Evolutionary conservation across 2,329 filamentous ascomycete species (phyloP).

Genomic region (Pseudocercospora pini-densiflorae): DNA sequence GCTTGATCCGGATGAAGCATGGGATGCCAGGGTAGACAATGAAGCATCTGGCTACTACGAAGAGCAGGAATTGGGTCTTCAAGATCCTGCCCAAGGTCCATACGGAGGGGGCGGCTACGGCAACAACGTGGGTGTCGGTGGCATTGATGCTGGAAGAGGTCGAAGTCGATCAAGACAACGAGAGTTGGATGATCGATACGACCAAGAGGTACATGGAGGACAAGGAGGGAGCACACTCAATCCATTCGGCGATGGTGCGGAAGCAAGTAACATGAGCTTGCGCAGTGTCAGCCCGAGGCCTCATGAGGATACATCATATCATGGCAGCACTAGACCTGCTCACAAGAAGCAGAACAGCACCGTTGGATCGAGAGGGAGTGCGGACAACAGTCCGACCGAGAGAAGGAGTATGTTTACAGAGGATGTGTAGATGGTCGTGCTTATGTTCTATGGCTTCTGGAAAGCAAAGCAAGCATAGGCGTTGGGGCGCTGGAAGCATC

Average conservation of each 20-base stretch:
- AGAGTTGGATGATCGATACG: constrained; percentile 51
- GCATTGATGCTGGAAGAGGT: constrained; percentile 46
- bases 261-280: constrained; percentile 64
- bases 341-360: constrained; percentile 46
- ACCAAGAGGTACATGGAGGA: constrained; percentile 51
- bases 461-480: constrained; percentile 9
- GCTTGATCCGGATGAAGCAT: constrained; percentile 82
- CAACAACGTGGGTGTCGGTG: constrained; percentile 38
- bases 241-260: constrained; percentile 73
- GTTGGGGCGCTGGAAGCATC: neutral
- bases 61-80: constrained; percentile 72
- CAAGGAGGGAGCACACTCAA: constrained; percentile 47
- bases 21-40: constrained; percentile 78
- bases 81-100: constrained; percentile 47
- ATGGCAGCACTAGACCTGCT: constrained; percentile 37
- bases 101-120: constrained; percentile 47
- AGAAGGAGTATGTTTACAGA: constrained; percentile 72
- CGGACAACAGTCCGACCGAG: constrained; percentile 65
- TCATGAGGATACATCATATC: constrained; percentile 56
- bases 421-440: constrained; percentile 56
- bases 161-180: constrained; percentile 56
- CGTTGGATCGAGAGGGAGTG: constrained; percentile 37
- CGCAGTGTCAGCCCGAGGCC: constrained; percentile 77
- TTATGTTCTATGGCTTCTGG: constrained; percentile 6
- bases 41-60: constrained; percentile 75